Evolutionary conservation across 2,329 filamentous ascomycete species (phyloP).

Genomic region (Delphinella strobiligena): DNA sequence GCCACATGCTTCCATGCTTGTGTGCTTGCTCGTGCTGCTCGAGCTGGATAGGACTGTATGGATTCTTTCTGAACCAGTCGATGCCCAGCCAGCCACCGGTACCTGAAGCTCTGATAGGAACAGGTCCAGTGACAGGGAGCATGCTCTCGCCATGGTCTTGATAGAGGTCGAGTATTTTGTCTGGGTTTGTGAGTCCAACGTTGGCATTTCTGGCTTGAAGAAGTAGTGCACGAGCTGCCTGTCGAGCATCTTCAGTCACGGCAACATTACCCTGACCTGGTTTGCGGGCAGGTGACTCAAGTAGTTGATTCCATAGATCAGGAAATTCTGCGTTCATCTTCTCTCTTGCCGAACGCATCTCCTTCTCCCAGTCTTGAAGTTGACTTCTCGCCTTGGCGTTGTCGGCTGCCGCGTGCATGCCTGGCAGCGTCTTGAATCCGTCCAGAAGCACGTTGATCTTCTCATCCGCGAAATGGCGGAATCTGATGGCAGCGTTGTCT

Average conservation of each 20-base stretch:
- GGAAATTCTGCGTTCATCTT: slow-evolving; percentile 16
- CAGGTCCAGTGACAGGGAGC: slow-evolving; percentile 4
- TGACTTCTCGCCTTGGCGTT: slow-evolving; percentile 7
- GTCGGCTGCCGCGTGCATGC: slow-evolving; percentile 27
- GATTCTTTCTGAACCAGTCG: slow-evolving; percentile 27
- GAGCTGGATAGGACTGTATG: slow-evolving; percentile 44
- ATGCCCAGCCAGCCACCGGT: slow-evolving; percentile 20
- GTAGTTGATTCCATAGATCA: slow-evolving; percentile 14
- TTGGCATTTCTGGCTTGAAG: slow-evolving; percentile 15
- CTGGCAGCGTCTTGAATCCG: slow-evolving; percentile 37
- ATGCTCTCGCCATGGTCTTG: slow-evolving; percentile 13
- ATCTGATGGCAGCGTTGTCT: slow-evolving; percentile 40
- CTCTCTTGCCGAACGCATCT: slow-evolving; percentile 12
- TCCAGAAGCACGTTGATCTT: slow-evolving; percentile 39
- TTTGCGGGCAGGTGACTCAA: slow-evolving; percentile 1
- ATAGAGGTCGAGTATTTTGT: slow-evolving; percentile 17
- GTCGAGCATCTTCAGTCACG: slow-evolving; percentile 10
- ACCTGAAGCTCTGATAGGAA: slow-evolving; percentile 13
- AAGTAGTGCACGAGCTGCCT: slow-evolving; percentile 14
- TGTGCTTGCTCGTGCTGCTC: slow-evolving; percentile 32
- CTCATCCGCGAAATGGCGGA: slow-evolving; percentile 49
- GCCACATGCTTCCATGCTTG: slow-evolving; percentile 33
- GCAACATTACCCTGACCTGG: slow-evolving; percentile 3
- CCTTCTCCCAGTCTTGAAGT: slow-evolving; percentile 14
- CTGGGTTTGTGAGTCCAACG: slow-evolving; percentile 10